Conservation (phyloP, 140 eudicot species). For the Erigeron philadelphicus region DNA sequence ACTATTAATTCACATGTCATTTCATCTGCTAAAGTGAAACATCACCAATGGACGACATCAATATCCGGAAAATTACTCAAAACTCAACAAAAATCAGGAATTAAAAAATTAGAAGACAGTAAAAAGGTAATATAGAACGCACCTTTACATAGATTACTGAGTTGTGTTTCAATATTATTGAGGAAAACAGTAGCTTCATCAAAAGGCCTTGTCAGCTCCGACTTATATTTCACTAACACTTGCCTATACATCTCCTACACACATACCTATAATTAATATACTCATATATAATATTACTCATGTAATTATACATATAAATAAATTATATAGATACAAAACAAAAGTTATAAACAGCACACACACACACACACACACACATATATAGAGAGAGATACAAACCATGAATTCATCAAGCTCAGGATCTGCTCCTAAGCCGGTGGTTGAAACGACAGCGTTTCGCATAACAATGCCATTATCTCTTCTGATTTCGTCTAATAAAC, state of each 20-base stretch:
- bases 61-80: too few species aligned
- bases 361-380: too few species aligned
- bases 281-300: neutral
- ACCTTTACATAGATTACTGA: conserved; percentile 70
- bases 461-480: conserved; percentile 45
- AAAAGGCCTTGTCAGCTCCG: conserved; percentile 76
- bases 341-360: too few species aligned
- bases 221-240: conserved; percentile 62
- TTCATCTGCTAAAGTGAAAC: too few species aligned
- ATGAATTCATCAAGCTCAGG: conserved; percentile 97
- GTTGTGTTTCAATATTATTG: conserved; percentile 59
- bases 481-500: conserved; percentile 71
- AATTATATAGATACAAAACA: neutral
- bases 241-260: conserved; percentile 62
- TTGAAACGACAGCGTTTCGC: conserved; percentile 35
- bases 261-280: neutral
- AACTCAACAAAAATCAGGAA: too few species aligned
- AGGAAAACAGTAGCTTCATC: conserved; percentile 78
- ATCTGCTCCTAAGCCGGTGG: conserved; percentile 58
- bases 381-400: conserved; percentile 35
- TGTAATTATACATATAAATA: neutral
- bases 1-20: too few species aligned
- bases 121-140: neutral
- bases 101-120: neutral
- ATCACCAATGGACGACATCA: too few species aligned